phyloP scores from a whole-genome alignment of 1,139 yeast species.

The Kodamaea derodonti region DNA sequence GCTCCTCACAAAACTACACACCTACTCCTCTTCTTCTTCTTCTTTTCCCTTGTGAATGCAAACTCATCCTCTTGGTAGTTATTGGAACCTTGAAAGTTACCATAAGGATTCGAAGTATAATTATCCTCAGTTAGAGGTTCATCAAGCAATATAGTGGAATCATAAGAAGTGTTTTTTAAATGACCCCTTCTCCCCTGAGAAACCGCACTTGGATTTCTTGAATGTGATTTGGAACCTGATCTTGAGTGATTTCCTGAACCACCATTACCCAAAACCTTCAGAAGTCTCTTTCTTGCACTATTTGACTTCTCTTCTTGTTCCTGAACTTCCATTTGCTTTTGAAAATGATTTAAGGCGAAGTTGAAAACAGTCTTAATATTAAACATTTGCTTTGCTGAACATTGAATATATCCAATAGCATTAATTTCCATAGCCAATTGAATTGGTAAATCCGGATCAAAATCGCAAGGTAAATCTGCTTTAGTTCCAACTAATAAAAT shows the following conservation, averaged over 20 bases:
- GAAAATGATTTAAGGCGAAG: constrained; percentile 40
- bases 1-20: constrained; percentile 36
- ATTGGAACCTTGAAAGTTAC: constrained; percentile 17
- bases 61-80: constrained; percentile 41
- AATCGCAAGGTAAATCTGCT: constrained; percentile 51
- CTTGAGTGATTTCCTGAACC: constrained; percentile 8
- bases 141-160: constrained; percentile 35
- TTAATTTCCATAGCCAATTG: constrained; percentile 62
- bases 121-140: constrained; percentile 38
- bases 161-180: constrained; percentile 34
- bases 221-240: constrained; percentile 11
- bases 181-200: constrained; percentile 19
- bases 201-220: constrained; percentile 3
- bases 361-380: constrained; percentile 70
- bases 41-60: constrained; percentile 35
- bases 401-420: constrained; percentile 74
- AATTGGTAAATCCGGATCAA: constrained; percentile 49
- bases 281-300: constrained; percentile 27
- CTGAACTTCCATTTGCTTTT: constrained; percentile 30
- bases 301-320: constrained; percentile 37
- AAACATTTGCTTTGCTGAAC: constrained; percentile 69
- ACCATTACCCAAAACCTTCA: constrained; percentile 25
- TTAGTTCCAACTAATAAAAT: constrained; percentile 77
- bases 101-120: constrained; percentile 29
- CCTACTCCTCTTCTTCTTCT: constrained; percentile 25